Evolutionary conservation across 805 yeast species (phyloP).

Genomic region (Jamesozyma gamospora): DNA sequence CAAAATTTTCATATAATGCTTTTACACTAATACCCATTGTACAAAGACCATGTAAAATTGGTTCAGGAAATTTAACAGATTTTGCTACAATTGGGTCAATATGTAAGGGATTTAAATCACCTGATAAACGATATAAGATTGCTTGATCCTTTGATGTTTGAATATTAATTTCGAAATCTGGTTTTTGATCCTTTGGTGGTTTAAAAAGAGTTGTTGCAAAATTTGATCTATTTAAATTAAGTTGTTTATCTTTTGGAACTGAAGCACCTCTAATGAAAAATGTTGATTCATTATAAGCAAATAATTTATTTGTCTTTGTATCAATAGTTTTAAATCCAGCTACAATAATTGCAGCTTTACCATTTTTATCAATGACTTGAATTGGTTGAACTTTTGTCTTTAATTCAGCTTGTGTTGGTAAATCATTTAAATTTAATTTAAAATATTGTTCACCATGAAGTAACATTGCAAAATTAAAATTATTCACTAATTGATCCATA

Average conservation of each 20-base stretch:
- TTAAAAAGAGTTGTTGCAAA: constrained; percentile 56
- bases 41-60: constrained; percentile 90
- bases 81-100: constrained; percentile 86
- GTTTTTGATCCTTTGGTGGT: constrained; percentile 47
- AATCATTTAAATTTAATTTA: constrained; percentile 59
- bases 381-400: constrained; percentile 57
- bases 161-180: constrained; percentile 56
- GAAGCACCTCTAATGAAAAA: constrained; percentile 67
- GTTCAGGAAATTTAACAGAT: constrained; percentile 73
- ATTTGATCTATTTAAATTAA: constrained; percentile 38
- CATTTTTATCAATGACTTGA: constrained; percentile 73
- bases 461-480: constrained; percentile 81
- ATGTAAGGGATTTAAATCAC: constrained; percentile 92
- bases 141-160: constrained; percentile 67
- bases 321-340: constrained; percentile 67
- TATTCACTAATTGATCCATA: constrained; percentile 53
- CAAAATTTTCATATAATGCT: constrained; percentile 67
- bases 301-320: constrained; percentile 50
- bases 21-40: constrained; percentile 76
- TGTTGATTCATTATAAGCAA: constrained; percentile 77
- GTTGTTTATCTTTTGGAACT: constrained; percentile 44
- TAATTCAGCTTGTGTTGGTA: constrained; percentile 61
- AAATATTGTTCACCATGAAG: constrained; percentile 94
- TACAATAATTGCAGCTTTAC: constrained; percentile 67
- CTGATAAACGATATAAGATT: constrained; percentile 81